phyloP scores from a whole-genome alignment of 1,139 yeast species.

The Magnusiomyces fungicola region DNA sequence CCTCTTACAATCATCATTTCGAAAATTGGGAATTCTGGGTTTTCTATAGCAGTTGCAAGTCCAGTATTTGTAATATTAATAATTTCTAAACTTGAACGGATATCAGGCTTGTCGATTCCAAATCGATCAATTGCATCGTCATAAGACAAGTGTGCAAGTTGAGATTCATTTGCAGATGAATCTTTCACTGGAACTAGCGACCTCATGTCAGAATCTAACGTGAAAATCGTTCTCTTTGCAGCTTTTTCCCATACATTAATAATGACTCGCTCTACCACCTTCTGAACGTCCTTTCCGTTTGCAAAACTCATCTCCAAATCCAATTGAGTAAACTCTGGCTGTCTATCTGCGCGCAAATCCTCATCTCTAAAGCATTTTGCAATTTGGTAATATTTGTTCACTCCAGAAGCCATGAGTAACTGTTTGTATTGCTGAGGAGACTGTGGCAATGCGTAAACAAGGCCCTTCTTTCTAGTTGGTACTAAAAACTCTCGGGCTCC shows the following conservation, averaged over 20 bases:
- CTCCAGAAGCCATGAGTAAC: slow-evolving; percentile 88
- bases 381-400: slow-evolving; percentile 75
- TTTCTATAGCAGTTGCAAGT: slow-evolving; percentile 25
- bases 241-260: slow-evolving; percentile 50
- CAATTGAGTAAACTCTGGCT: slow-evolving; percentile 94
- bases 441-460: slow-evolving; percentile 87
- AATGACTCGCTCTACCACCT: slow-evolving; percentile 55
- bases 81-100: slow-evolving; percentile 50
- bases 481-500: slow-evolving; percentile 96
- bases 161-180: slow-evolving; percentile 6
- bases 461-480: slow-evolving; percentile 61
- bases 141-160: slow-evolving; percentile 48
- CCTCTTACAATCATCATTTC: slow-evolving; percentile 62
- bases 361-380: slow-evolving; percentile 96
- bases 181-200: slow-evolving; percentile 7
- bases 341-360: slow-evolving; percentile 89
- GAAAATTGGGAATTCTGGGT: slow-evolving; percentile 50
- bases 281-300: slow-evolving; percentile 56
- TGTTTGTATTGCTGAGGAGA: slow-evolving; percentile 98
- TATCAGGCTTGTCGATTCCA: slow-evolving; percentile 94
- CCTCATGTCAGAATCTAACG: slow-evolving; percentile 17
- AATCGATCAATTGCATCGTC: slow-evolving; percentile 59
- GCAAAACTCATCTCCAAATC: slow-evolving; percentile 93
- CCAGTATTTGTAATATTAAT: slow-evolving; percentile 24
- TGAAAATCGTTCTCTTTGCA: slow-evolving; percentile 34